Evolutionary conservation across 768 basidiomycete species (phyloP), one percentile per base, ranked within the genome.

Genomic region (Cyclocybe cylindracea): DNA sequence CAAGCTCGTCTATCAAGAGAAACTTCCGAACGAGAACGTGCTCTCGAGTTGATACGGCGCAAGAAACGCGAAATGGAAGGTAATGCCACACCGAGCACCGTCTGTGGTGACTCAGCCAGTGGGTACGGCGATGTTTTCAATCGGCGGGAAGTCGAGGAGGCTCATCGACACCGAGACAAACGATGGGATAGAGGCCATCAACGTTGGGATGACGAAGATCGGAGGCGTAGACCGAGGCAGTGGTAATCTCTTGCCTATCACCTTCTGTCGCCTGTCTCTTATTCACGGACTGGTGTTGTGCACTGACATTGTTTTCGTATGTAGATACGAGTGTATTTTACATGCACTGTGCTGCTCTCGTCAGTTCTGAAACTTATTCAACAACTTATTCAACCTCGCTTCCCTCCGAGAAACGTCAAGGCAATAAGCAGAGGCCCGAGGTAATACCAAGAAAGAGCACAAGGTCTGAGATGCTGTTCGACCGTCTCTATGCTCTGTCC

Each of bases 101-200:
- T 87, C 3, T 76, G 73, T 42, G 80, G 78, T 2, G 80, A 70
- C 32, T 61, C 73, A 2, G 68, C 61, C 32, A 53, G 61, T 5
- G 83, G 82, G 1, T 90, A 91, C 53, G 76, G 78, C 2, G 88
- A 91, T 58, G 73, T 87, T 43, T 91, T 80, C 62, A 91, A 92
- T 61, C 73, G 76, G 43, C 66, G 70, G 33, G 89, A 86, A 53
- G 87, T 91, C 0, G 83, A 87, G 56, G 89, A 87, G 51, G 90
- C 89, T 2, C 84, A 81, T 59, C 73, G 82, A 24, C 75, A 74
- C 16, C 43, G 71, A 47, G 75, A 72, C 10, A 49, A 61, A 18
- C 44, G 62, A 24, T 53, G 59, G 31, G 59, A 62, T 39, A 53
- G 57, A n/a, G 51, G 55, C 10, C 39, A 37, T 44, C 48, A 51